phyloP scores from a whole-genome alignment of 768 basidiomycete genomes.

The Tephrocybe rancida region DNA sequence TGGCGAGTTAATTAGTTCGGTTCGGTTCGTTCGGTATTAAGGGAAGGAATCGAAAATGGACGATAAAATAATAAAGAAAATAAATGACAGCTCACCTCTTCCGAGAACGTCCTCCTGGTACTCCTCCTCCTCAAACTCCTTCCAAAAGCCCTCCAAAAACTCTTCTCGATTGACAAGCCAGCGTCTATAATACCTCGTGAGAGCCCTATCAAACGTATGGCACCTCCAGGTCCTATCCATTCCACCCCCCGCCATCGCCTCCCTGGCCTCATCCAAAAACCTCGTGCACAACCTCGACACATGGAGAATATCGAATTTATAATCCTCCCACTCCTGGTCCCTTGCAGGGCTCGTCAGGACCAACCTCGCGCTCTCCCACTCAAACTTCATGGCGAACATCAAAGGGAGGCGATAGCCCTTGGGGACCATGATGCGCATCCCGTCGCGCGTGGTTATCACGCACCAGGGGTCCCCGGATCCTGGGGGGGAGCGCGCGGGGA shows the following conservation, averaged over 20 bases:
- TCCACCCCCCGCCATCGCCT: conserved; percentile 25
- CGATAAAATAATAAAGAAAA: background rate
- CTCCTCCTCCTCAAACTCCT: conserved; percentile 45
- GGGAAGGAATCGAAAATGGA: background rate
- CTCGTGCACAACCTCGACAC: conserved; percentile 37
- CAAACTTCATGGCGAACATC: conserved; percentile 46
- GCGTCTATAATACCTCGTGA: conserved; percentile 41
- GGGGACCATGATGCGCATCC: conserved; percentile 28
- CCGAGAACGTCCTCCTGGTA: conserved; percentile 39
- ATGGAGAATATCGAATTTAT: conserved; percentile 46
- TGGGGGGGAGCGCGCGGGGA: conserved; percentile 29
- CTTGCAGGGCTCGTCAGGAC: conserved; percentile 36
- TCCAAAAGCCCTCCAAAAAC: conserved; percentile 38
- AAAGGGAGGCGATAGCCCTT: conserved; percentile 44
- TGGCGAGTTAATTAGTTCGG: background rate
- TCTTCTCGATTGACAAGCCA: conserved; percentile 44
- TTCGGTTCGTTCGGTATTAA: too few species aligned
- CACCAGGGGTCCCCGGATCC: conserved; percentile 20
- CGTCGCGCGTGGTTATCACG: conserved; percentile 18
- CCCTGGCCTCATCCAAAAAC: conserved; percentile 35
- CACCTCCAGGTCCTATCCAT: conserved; percentile 41
- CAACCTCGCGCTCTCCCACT: conserved; percentile 43
- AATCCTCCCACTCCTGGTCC: conserved; percentile 41
- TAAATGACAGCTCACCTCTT: conserved; percentile 27
- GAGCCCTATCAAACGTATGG: conserved; percentile 42